These are phyloP conservation scores for Cerrena zonata DNA, from an alignment of 1,284 basidiomycete species.

Conservation along the genomic window DNA sequence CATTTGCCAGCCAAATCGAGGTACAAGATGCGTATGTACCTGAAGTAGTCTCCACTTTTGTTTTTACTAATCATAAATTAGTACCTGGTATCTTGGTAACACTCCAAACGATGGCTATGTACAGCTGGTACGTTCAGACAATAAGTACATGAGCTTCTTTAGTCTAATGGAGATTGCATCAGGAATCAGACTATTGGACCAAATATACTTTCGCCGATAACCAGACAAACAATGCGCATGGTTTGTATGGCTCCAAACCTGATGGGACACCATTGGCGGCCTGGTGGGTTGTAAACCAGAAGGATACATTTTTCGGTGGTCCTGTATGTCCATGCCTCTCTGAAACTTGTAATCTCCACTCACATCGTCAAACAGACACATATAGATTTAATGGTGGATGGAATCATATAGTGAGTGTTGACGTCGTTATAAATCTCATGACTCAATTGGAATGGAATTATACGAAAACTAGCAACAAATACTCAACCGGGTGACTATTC, in stretches of 20 bases:
- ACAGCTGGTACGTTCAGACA: neutral
- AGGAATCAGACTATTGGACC: slow-evolving; percentile 27
- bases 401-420: slow-evolving; percentile 21
- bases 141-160: neutral
- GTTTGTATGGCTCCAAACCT: slow-evolving; percentile 16
- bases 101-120: slow-evolving; percentile 16
- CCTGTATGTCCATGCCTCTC: slow-evolving; percentile 13
- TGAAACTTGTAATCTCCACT: neutral
- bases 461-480: slow-evolving; percentile 18
- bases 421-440: no score
- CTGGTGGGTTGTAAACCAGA: slow-evolving; percentile 27
- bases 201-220: slow-evolving; percentile 27
- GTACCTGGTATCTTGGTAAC: slow-evolving; percentile 17
- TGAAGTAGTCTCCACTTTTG: neutral
- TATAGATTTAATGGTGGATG: slow-evolving; percentile 26
- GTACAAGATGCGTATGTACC: slow-evolving; percentile 25
- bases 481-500: slow-evolving; percentile 14
- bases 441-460: no score
- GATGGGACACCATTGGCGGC: slow-evolving; percentile 19
- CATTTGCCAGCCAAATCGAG: slow-evolving; percentile 17
- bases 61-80: neutral
- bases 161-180: no score
- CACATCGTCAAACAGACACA: slow-evolving; percentile 14
- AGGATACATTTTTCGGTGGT: slow-evolving; percentile 26
- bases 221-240: slow-evolving; percentile 22